Evolutionary conservation across 2,329 filamentous ascomycete species (phyloP).

Genomic region (Tothia fuscella): DNA sequence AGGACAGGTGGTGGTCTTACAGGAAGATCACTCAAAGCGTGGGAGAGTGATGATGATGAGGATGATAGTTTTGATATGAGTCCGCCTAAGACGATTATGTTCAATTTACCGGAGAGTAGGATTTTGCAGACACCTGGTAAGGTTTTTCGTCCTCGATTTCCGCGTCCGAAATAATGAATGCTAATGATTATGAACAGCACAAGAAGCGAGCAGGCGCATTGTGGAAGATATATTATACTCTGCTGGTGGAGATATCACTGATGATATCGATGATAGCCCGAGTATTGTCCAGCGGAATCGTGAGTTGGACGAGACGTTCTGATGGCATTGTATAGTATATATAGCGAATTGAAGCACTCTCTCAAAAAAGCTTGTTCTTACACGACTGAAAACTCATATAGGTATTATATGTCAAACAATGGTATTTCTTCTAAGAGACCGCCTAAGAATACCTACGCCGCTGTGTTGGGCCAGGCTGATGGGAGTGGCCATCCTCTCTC

Average conservation of each 20-base stretch:
- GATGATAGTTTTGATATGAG: constrained; percentile 49
- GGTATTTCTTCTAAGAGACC: no score
- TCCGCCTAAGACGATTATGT: constrained; percentile 88
- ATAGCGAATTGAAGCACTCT: no score
- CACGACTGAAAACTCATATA: no score
- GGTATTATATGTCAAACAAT: no score
- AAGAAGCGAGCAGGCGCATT: constrained; percentile 69
- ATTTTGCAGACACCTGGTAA: constrained; percentile 68
- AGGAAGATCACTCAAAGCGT: constrained; percentile 25
- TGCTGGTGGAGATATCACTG: constrained; percentile 50
- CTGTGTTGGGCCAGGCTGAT: no score
- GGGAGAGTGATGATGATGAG: constrained; percentile 54
- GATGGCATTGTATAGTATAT: background rate
- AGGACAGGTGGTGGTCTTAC: constrained; percentile 1
- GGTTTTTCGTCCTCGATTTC: constrained; percentile 18
- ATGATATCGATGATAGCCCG: constrained; percentile 34
- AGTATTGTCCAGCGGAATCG: constrained; percentile 34
- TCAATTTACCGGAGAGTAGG: constrained; percentile 64
- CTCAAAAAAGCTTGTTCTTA: no score
- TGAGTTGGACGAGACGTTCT: constrained; percentile 38
- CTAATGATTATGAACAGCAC: constrained; percentile 36
- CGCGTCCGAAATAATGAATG: background rate
- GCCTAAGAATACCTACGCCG: no score
- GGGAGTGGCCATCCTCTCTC: no score
- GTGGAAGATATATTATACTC: constrained; percentile 69